Conservation (phyloP, 2,329 filamentous ascomycete genomes). For the Penicillium sp. region DNA sequence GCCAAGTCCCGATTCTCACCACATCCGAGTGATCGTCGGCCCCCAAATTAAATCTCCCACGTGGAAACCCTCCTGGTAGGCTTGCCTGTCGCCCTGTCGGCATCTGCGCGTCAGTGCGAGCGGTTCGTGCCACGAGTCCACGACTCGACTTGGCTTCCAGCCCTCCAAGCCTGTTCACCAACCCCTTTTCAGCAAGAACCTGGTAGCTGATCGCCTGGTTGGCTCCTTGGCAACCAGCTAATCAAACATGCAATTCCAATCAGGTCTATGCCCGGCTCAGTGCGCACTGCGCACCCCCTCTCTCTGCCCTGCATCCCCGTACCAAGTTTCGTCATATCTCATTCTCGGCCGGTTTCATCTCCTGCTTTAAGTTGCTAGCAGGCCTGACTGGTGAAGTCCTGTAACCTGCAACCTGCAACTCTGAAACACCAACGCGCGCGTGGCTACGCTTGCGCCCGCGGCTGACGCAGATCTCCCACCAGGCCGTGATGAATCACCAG, state of each 20-base stretch:
- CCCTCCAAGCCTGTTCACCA: too few species aligned
- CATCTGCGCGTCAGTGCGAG: background rate
- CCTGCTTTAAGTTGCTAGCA: background rate
- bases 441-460: background rate
- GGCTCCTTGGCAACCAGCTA: background rate
- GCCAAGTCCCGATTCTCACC: background rate
- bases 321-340: background rate
- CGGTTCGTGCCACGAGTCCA: slow-evolving; percentile 4
- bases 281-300: background rate
- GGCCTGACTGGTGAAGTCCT: background rate
- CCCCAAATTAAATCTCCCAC: slow-evolving; percentile 2
- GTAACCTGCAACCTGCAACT: background rate
- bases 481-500: background rate
- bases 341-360: background rate
- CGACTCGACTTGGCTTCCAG: background rate
- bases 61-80: background rate
- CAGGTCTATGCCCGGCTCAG: background rate
- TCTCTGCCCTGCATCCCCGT: background rate
- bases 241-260: background rate
- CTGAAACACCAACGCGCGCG: slow-evolving; percentile 3
- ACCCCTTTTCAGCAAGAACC: too few species aligned
- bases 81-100: too few species aligned
- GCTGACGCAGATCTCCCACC: background rate
- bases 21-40: background rate
- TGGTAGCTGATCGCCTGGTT: too few species aligned